Evolutionary conservation across 1,284 basidiomycete species (phyloP).

Genomic region (Puccinia polysora): DNA sequence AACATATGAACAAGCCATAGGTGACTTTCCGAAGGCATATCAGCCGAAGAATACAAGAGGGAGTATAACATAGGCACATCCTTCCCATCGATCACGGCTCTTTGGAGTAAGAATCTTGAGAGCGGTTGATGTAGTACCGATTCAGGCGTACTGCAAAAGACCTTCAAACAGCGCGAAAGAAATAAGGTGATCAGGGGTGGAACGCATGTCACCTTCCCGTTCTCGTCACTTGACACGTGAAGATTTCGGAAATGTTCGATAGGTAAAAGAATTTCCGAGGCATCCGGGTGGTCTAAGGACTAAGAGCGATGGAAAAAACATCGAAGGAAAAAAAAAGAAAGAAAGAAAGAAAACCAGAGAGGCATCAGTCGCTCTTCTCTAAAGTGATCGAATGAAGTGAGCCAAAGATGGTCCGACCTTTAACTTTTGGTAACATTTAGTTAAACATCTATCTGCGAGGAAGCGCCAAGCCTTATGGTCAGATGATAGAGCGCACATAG

Average conservation of each 20-base stretch:
- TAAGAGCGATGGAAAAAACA: too few relatives aligned
- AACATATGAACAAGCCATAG: slow-evolving; percentile 81
- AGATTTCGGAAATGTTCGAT: slow-evolving; percentile 44
- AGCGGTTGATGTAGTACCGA: slow-evolving; percentile 72
- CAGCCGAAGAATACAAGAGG: slow-evolving; percentile 70
- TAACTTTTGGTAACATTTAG: slow-evolving; percentile 53
- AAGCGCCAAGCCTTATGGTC: slow-evolving; percentile 58
- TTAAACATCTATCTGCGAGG: slow-evolving; percentile 50
- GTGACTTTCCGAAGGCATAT: slow-evolving; percentile 75
- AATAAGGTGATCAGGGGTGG: slow-evolving; percentile 75
- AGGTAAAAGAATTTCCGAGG: slow-evolving; percentile 39
- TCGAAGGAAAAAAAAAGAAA: too few relatives aligned
- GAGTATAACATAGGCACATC: slow-evolving; percentile 81
- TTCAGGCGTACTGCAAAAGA: slow-evolving; percentile 67
- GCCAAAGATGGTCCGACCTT: too few relatives aligned
- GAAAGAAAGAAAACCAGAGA: too few relatives aligned
- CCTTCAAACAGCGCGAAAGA: slow-evolving; percentile 70
- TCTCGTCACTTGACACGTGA: slow-evolving; percentile 20
- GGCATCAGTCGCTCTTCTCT: too few relatives aligned
- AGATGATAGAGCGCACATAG: slow-evolving; percentile 72
- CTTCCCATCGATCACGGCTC: slow-evolving; percentile 65
- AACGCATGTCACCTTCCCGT: slow-evolving; percentile 50
- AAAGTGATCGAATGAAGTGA: too few relatives aligned
- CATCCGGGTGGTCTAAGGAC: slow-evolving; percentile 39
- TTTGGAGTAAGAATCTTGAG: slow-evolving; percentile 75